A percentile compares a stretch with the other conserved stretches of the same genome.
phyloP scores from a whole-genome alignment of 2,329 filamentous ascomycete genomes.

The Venturia carpophila region DNA sequence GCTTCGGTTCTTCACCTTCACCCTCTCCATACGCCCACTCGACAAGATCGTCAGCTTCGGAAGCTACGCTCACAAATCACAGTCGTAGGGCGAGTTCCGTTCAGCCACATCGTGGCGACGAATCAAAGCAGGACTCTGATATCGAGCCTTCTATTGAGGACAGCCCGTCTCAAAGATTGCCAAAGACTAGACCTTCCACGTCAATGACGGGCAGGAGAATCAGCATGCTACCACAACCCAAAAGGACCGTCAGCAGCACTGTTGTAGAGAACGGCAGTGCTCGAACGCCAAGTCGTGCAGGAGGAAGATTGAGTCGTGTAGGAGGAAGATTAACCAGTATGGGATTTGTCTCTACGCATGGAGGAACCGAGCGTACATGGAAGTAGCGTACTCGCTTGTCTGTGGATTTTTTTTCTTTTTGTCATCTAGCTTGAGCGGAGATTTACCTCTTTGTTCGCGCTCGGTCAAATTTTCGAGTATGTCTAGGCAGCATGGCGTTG shows the following conservation, averaged over 20 bases:
- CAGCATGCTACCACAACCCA: constrained; percentile 17
- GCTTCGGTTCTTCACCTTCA: neutral
- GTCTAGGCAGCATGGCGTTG: constrained; percentile 9
- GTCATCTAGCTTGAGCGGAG: constrained; percentile 9
- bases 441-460: constrained; percentile 8
- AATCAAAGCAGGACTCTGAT: neutral
- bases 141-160: neutral
- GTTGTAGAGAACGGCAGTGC: neutral
- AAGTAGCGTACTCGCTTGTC: constrained; percentile 2
- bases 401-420: neutral
- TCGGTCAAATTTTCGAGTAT: neutral
- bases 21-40: constrained; percentile 8
- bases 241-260: constrained; percentile 9
- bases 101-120: constrained; percentile 1
- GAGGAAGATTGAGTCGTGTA: neutral
- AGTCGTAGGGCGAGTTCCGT: constrained; percentile 8
- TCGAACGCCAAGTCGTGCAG: constrained; percentile 6
- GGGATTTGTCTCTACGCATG: neutral
- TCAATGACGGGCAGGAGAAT: constrained; percentile 8
- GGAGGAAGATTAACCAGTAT: constrained; percentile 9
- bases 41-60: constrained; percentile 8
- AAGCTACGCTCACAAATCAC: constrained; percentile 11
- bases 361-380: neutral
- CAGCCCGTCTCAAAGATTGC: neutral
- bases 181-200: constrained; percentile 14